These are phyloP conservation scores for Botrytis paeoniae DNA, from an alignment of 2,329 filamentous ascomycete genomes.

Conservation along the genomic window DNA sequence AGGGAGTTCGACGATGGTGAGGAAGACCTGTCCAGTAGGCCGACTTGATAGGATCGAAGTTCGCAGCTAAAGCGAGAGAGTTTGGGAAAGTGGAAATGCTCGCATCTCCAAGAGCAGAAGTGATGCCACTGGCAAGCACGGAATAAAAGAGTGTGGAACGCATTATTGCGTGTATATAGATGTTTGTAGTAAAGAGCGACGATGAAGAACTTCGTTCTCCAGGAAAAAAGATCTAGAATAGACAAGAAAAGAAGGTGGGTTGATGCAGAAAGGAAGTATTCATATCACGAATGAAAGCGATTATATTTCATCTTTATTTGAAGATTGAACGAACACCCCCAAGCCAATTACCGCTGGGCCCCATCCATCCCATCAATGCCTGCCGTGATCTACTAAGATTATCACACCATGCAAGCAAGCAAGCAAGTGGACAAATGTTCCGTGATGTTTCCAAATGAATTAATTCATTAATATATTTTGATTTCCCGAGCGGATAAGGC, in stretches of 20 bases:
- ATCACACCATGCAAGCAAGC: background rate
- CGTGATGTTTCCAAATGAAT: background rate
- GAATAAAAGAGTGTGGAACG: slow-evolving; percentile 28
- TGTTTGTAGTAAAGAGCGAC: slow-evolving; percentile 16
- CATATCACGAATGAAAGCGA: background rate
- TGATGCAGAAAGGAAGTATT: background rate
- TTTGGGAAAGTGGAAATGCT: slow-evolving; percentile 39
- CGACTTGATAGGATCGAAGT: slow-evolving; percentile 56
- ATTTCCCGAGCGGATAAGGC: background rate
- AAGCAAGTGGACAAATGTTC: background rate
- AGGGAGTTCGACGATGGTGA: slow-evolving; percentile 61
- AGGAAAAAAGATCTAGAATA: slow-evolving; percentile 1
- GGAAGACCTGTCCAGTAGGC: slow-evolving; percentile 61
- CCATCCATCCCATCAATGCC: background rate
- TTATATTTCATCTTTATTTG: background rate
- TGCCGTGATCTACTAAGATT: slow-evolving; percentile 7
- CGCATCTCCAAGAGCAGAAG: slow-evolving; percentile 25
- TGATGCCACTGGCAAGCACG: slow-evolving; percentile 27
- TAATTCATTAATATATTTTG: background rate
- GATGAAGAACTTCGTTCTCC: background rate
- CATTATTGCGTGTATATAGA: slow-evolving; percentile 17
- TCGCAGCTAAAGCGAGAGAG: slow-evolving; percentile 47
- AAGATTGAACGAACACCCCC: background rate
- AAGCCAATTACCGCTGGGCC: slow-evolving; percentile 1
- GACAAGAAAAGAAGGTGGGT: background rate